Evolutionary conservation across 2,329 filamentous ascomycete genomes (phyloP), one percentile per base, ranked within the genome.

Genomic region (Stylonectria norvegica): DNA sequence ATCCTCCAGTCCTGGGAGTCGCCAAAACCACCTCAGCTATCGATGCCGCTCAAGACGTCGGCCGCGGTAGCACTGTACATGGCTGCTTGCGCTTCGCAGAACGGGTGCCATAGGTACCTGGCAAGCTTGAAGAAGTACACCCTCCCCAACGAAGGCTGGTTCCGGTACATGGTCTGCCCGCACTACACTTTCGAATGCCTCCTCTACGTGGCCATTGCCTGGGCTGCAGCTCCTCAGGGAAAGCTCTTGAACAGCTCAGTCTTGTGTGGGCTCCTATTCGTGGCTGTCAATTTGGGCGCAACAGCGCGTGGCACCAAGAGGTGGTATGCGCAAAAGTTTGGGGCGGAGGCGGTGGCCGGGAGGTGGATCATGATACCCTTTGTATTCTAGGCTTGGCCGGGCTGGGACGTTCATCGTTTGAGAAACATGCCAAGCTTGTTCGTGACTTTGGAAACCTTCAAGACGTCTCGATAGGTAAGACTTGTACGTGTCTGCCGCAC

Each of bases 181-280:
- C 93, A 98, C 66, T 98, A 97, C 64, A 86, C 86, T 4, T 88
- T 85, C 57, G 93, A 97, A 67, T 90, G 87, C 59, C 61, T 85
- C 28, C 79, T 96, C 43, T 97, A 98, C 61, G 59, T 89, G 15
- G 76, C 84, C n/a, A 67, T 98, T 49, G 78, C 88, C 3, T 66
- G 93, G 32, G 63, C 85, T 27, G 81, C 83, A 20, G 89, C 90
- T 1, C 89, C 90, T 0, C 56, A 67, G 6, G 85, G 81, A 9
- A 65, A 70, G 20, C 48, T 76, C 40, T 61, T 88, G 43, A 96
- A 95, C 64, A 77, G 70, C 59, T 91, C 90, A 0, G 62, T 96
- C 30, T 57, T 86, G 23, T 79, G 79, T 40, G 87, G 79, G 5
- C 57, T 86, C 28, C 54, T 81, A 4, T 95, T 97, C 60, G 86